phyloP scores from a whole-genome alignment of 2,329 filamentous ascomycete species.

The Fusarium secorum region DNA sequence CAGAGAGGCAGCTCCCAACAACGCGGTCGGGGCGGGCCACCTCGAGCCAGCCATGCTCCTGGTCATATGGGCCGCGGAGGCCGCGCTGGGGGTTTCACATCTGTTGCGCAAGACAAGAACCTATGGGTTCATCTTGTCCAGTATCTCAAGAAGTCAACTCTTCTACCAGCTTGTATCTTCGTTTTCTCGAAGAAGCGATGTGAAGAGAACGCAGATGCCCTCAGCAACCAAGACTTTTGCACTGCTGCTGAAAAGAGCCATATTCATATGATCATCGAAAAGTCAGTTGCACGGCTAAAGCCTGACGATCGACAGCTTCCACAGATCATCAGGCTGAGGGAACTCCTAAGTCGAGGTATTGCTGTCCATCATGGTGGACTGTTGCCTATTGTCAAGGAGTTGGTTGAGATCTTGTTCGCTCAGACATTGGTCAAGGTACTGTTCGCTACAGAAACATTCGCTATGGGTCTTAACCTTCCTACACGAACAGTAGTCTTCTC shows the following conservation, averaged over 20 bases:
- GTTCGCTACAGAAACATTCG: slow-evolving; percentile 98
- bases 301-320: slow-evolving; percentile 89
- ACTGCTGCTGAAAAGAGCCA: slow-evolving; percentile 94
- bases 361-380: slow-evolving; percentile 96
- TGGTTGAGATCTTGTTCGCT: slow-evolving; percentile 96
- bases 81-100: slow-evolving; percentile 83
- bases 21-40: slow-evolving; percentile 61
- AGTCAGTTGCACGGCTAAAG: slow-evolving; percentile 89
- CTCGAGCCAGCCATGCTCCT: slow-evolving; percentile 66
- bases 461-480: slow-evolving; percentile 95
- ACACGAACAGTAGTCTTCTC: slow-evolving; percentile 98
- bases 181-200: slow-evolving; percentile 98
- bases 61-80: slow-evolving; percentile 93
- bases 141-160: slow-evolving; percentile 83
- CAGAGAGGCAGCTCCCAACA: slow-evolving; percentile 58
- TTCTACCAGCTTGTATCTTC: slow-evolving; percentile 94
- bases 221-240: slow-evolving; percentile 95
- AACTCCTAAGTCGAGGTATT: slow-evolving; percentile 86
- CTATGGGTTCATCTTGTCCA: slow-evolving; percentile 97
- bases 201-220: slow-evolving; percentile 94
- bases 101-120: slow-evolving; percentile 92
- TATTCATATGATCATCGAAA: slow-evolving; percentile 97
- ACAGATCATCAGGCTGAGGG: slow-evolving; percentile 87
- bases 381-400: slow-evolving; percentile 94
- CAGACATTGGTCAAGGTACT: slow-evolving; percentile 95